phyloP scores from a whole-genome alignment of 345 rosid genomes.

The Lepidium didymum region DNA sequence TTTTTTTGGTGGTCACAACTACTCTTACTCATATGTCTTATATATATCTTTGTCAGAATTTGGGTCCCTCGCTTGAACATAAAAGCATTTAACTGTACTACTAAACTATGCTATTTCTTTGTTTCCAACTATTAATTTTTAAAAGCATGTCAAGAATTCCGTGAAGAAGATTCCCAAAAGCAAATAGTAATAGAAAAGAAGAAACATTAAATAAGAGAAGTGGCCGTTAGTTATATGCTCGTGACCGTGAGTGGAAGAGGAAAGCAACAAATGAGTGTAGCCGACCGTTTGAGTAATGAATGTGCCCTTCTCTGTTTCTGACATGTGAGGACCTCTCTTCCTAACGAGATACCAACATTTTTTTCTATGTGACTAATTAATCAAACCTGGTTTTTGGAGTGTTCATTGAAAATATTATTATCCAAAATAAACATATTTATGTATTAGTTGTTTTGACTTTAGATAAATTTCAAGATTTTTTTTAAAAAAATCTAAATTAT shows the following conservation, averaged over 20 bases:
- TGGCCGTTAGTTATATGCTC: constrained; percentile 20
- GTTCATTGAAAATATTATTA: no score
- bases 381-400: no score
- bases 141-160: not conserved
- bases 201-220: constrained; percentile 4
- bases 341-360: no score
- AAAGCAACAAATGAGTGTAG: not conserved
- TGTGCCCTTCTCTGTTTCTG: not conserved
- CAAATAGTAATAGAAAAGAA: no score
- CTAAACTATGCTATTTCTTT: no score
- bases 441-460: no score
- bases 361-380: no score
- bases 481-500: no score
- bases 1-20: constrained; percentile 18
- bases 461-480: no score
- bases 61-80: constrained; percentile 5
- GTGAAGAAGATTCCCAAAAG: constrained; percentile 16
- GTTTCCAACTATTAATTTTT: no score
- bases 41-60: constrained; percentile 1
- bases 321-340: not conserved
- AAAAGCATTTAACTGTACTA: not conserved
- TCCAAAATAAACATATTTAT: no score
- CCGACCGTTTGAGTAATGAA: constrained; percentile 19
- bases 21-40: constrained; percentile 17
- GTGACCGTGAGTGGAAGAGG: constrained; percentile 5